A percentile compares a stretch with the other conserved stretches of the same genome.
Evolutionary conservation across 192 early-diverging fungal species (phyloP).

Genomic region (Rhizoclosmatium globosum): DNA sequence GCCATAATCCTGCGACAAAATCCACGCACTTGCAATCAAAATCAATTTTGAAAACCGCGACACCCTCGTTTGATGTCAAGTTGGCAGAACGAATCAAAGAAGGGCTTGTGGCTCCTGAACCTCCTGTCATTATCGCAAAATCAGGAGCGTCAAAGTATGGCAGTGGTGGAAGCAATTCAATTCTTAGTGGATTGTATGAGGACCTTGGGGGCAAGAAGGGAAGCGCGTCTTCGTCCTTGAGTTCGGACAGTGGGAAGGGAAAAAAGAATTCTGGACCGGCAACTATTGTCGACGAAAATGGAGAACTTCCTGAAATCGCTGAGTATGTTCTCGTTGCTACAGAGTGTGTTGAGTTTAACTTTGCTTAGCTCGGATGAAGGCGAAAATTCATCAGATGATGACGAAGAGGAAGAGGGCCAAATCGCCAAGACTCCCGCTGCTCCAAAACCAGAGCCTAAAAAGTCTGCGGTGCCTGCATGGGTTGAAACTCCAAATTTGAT

Average conservation of each 20-base stretch:
- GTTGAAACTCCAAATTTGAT: slow-evolving; percentile 40
- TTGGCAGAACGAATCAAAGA: slow-evolving; percentile 7
- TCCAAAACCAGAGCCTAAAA: slow-evolving; percentile 10
- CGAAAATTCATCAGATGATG: slow-evolving; percentile 17
- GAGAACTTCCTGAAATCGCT: slow-evolving; percentile 40
- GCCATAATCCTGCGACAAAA: slow-evolving; percentile 13
- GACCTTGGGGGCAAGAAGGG: neutral
- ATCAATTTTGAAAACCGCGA: slow-evolving; percentile 29
- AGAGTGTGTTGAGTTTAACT: slow-evolving; percentile 15
- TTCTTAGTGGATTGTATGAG: slow-evolving; percentile 26
- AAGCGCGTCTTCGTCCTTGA: neutral
- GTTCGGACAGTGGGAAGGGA: neutral
- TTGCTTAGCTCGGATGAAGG: slow-evolving; percentile 32
- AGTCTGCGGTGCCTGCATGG: slow-evolving; percentile 34
- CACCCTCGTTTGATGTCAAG: slow-evolving; percentile 33
- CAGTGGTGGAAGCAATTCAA: neutral
- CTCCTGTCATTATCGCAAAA: neutral
- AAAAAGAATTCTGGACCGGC: slow-evolving; percentile 34
- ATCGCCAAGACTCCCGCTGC: neutral
- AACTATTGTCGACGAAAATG: slow-evolving; percentile 47
- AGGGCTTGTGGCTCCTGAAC: neutral
- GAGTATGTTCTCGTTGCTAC: slow-evolving; percentile 31
- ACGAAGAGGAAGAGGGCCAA: neutral
- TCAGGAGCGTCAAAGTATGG: neutral
- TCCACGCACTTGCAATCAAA: neutral